Conservation (phyloP, 352 stramenopile species). For the Peronospora farinosa region DNA sequence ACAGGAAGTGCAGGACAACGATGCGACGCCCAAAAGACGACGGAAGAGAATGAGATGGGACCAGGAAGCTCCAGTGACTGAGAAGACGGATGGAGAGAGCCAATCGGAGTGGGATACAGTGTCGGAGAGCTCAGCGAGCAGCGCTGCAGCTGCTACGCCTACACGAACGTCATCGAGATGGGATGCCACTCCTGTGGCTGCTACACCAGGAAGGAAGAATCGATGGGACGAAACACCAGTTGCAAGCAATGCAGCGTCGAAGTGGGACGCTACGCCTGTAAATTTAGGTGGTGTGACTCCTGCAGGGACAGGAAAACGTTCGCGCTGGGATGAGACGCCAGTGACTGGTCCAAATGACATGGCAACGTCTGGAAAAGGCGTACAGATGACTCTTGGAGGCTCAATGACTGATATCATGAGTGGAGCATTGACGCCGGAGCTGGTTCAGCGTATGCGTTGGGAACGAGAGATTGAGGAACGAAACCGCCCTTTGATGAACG, state of each 20-base stretch:
- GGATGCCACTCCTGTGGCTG: slow-evolving; percentile 58
- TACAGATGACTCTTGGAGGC: slow-evolving; percentile 67
- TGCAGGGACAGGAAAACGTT: slow-evolving; percentile 76
- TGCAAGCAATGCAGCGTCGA: slow-evolving; percentile 41
- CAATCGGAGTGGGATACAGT: slow-evolving; percentile 73
- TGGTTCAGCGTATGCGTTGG: slow-evolving; percentile 90
- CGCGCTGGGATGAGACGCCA: slow-evolving; percentile 95
- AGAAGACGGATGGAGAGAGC: slow-evolving; percentile 58
- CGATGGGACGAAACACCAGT: slow-evolving; percentile 81
- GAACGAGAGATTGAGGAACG: slow-evolving; percentile 96
- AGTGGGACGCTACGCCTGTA: slow-evolving; percentile 93
- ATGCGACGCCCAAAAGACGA: slow-evolving; percentile 52
- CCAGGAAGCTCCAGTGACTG: slow-evolving; percentile 40
- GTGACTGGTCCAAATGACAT: slow-evolving; percentile 43
- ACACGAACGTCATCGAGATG: slow-evolving; percentile 58
- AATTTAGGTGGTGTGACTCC: slow-evolving; percentile 45
- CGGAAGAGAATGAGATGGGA: slow-evolving; percentile 85
- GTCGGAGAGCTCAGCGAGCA: slow-evolving; percentile 36
- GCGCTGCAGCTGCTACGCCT: slow-evolving; percentile 38
- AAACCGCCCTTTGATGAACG: slow-evolving; percentile 93
- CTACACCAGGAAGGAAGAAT: slow-evolving; percentile 62
- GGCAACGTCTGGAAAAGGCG: slow-evolving; percentile 43
- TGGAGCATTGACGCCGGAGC: slow-evolving; percentile 81
- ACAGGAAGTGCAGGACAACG: slow-evolving; percentile 20
- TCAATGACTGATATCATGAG: slow-evolving; percentile 54